A percentile compares a stretch with the other conserved stretches of the same genome.
Conservation (phyloP, 768 basidiomycete genomes). For the Tubosaeta sp. region DNA sequence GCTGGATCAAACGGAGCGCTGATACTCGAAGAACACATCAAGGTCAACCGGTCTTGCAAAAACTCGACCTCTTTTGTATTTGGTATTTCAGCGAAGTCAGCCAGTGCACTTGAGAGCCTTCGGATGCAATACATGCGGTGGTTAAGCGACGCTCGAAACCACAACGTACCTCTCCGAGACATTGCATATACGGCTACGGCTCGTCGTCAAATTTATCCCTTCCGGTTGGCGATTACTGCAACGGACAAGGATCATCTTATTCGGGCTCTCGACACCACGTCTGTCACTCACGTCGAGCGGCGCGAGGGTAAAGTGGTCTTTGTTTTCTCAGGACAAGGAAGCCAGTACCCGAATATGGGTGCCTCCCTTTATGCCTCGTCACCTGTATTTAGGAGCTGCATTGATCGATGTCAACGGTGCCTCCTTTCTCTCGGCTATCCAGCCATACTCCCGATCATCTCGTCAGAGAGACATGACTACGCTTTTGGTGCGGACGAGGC, state of each 20-base stretch:
- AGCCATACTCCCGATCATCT: slow-evolving; percentile 46
- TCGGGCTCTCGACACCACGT: slow-evolving; percentile 37
- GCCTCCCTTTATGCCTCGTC: slow-evolving; percentile 47
- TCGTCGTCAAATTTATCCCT: slow-evolving; percentile 52
- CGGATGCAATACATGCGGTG: slow-evolving; percentile 45
- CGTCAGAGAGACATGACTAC: slow-evolving; percentile 19
- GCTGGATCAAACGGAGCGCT: slow-evolving; percentile 66
- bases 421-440: slow-evolving; percentile 48
- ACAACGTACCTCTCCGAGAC: slow-evolving; percentile 36
- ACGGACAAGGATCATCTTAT: slow-evolving; percentile 42
- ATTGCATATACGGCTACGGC: slow-evolving; percentile 68
- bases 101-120: slow-evolving; percentile 42
- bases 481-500: slow-evolving; percentile 31
- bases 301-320: slow-evolving; percentile 43
- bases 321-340: slow-evolving; percentile 73
- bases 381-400: slow-evolving; percentile 42
- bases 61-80: slow-evolving; percentile 38
- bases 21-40: slow-evolving; percentile 51
- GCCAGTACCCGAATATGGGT: slow-evolving; percentile 67
- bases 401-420: slow-evolving; percentile 56
- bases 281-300: slow-evolving; percentile 30
- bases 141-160: slow-evolving; percentile 34
- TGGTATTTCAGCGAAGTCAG: slow-evolving; percentile 62
- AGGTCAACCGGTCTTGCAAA: neutral
- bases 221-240: slow-evolving; percentile 50